Percentiles rank a stretch among this genome's conserved stretches.
Evolutionary conservation across 2,329 filamentous ascomycete species (phyloP).

Genomic region (Calycina herbarum): DNA sequence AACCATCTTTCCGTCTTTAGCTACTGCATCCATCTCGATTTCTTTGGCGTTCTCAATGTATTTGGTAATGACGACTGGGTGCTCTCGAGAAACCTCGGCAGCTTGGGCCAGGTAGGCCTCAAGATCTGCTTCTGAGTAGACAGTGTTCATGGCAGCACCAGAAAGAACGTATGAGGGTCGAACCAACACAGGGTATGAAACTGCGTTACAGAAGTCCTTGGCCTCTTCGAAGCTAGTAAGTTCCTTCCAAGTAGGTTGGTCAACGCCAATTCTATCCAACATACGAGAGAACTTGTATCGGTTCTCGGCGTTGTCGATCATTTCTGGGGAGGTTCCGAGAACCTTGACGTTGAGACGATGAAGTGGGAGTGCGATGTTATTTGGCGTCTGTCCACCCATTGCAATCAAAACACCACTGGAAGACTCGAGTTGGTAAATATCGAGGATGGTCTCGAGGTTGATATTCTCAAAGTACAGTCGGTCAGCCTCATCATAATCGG

Average conservation of each 20-base stretch:
- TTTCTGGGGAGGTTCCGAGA: slow-evolving; percentile 93
- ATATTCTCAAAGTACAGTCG: slow-evolving; percentile 96
- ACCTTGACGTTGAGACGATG: slow-evolving; percentile 89
- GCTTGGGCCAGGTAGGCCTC: slow-evolving; percentile 88
- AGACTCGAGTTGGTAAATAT: slow-evolving; percentile 87
- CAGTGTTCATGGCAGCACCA: slow-evolving; percentile 98
- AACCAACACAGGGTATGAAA: slow-evolving; percentile 91
- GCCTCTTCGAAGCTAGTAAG: slow-evolving; percentile 93
- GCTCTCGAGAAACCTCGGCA: slow-evolving; percentile 87
- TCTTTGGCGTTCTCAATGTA: slow-evolving; percentile 99
- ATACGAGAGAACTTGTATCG: slow-evolving; percentile 98
- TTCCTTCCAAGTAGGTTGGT: slow-evolving; percentile 98
- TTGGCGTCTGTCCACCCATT: slow-evolving; percentile 96
- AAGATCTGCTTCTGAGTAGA: slow-evolving; percentile 93
- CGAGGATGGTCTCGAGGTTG: slow-evolving; percentile 82
- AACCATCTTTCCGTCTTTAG: slow-evolving; percentile 82
- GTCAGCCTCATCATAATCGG: slow-evolving; percentile 94
- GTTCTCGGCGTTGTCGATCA: slow-evolving; percentile 98
- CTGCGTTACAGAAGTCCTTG: slow-evolving; percentile 79
- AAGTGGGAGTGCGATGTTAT: slow-evolving; percentile 92
- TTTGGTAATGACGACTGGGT: slow-evolving; percentile 98
- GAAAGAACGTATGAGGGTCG: slow-evolving; percentile 96
- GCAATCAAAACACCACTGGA: slow-evolving; percentile 85
- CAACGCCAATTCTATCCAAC: slow-evolving; percentile 90
- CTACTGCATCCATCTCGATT: slow-evolving; percentile 99